Evolutionary conservation across 2,329 filamentous ascomycete genomes (phyloP), one percentile per base, ranked within the genome.

Genomic region (Hypoxylon sp.): DNA sequence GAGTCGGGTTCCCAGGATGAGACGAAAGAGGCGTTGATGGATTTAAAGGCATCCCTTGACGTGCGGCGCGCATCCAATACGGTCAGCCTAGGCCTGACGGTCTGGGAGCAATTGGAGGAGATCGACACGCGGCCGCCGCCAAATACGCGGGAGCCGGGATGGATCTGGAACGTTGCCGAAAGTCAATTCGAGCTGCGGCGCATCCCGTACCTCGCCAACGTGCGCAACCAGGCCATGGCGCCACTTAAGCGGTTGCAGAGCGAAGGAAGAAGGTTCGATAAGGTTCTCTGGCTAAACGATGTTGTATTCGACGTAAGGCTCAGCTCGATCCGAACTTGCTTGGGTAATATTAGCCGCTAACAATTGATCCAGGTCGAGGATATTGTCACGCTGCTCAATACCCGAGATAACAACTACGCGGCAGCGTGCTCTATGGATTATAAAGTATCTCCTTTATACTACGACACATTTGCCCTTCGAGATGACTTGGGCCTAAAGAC

Each of bases 1-100:
- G 89, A 91, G 75, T 89, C 87, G 52, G 89, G 89, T 2, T 90
- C 87, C 60, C 88, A 85, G 75, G 90, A 92, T 74, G 78, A 86
- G 56, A 88, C 87, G 4, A 91, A 91, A 72, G 85, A 80, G 10
- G 86, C 85, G 1, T 77, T 92, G 66, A 77, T 79, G 43, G 81
- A 86, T 15, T 78, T 92, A 8, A 85, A 89, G 67, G 71, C 68
- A 2, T 74, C 80, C 30, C 79, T 91, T 13, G 84, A 83, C 8
- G 72, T 75, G 20, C 73, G 83, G 30, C 79, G 81, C 5, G 84
- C 89, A 3, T 75, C 77, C 15, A 83, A 84, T 54, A 84, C 79
- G n/a, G 81, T 92, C 32, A 78, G 80, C 1, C 76, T 91, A 4
- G 88, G 89, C 32, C 75, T 84, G 22, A 82, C 77, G 20, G 80